Conservation (phyloP, 352 stramenopile species). For the Synura sp. region DNA sequence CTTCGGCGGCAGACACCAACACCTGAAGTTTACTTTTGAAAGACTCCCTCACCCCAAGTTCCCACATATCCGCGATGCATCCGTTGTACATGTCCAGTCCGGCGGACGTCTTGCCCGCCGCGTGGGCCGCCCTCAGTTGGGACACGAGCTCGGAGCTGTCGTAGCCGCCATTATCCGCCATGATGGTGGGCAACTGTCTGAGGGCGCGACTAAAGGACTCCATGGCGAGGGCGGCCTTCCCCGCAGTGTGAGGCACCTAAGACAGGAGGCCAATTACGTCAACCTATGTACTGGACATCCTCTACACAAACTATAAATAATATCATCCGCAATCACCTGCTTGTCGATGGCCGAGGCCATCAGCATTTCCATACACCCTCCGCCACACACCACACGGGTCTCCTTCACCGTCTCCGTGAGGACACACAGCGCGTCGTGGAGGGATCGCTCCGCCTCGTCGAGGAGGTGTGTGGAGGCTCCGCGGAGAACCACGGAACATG, state of each 20-base stretch:
- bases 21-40: slow-evolving; percentile 61
- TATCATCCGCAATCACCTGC: slow-evolving; percentile 5
- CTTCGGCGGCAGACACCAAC: slow-evolving; percentile 93
- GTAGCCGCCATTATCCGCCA: slow-evolving; percentile 98
- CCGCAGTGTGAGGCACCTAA: slow-evolving; percentile 80
- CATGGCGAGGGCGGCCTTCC: slow-evolving; percentile 97
- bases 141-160: slow-evolving; percentile 96
- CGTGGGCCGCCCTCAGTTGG: slow-evolving; percentile 87
- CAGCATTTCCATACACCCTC: slow-evolving; percentile 91
- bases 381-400: slow-evolving; percentile 90
- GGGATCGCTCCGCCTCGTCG: slow-evolving; percentile 96
- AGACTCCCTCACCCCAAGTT: slow-evolving; percentile 93
- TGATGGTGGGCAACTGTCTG: slow-evolving; percentile 93
- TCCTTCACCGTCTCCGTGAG: slow-evolving; percentile 94
- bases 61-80: slow-evolving; percentile 90
- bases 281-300: neutral
- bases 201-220: slow-evolving; percentile 92
- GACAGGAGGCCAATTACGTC: slow-evolving; percentile 54
- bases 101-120: slow-evolving; percentile 76
- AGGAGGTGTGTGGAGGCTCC: slow-evolving; percentile 90
- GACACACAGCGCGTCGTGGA: slow-evolving; percentile 97
- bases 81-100: slow-evolving; percentile 95
- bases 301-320: slow-evolving; percentile 39
- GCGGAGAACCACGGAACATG: slow-evolving; percentile 87
- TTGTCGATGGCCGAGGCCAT: slow-evolving; percentile 88